Base-by-base conservation (phyloP, 192 early-diverging fungal genomes). In the Cetraspora pellucida region DNA sequence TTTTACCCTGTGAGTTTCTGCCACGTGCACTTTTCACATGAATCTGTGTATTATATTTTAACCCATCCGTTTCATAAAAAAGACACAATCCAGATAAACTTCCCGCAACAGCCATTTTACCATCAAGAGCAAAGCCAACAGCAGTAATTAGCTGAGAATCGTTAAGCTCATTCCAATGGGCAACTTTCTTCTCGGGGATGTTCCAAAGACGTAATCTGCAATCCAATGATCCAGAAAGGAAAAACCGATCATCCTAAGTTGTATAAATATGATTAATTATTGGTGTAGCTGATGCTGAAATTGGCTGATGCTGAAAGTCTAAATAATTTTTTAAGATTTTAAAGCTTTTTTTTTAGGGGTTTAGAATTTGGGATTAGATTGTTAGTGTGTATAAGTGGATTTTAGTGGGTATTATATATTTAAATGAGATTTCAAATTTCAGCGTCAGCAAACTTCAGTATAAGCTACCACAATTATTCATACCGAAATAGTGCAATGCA, bases 21-120 rank as follows among this genome's bases (percentile, higher is more conserved):
- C 85, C 85, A 37, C 88, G 82, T 14, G 88, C 81, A 37, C 82
- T 88, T 63, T 87, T 83, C 44, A 95, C 88, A 59, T 90, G 84
- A 71, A 97, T 93, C 71, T 93, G 94, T 19, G 94, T 95, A 76
- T 92, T 91, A 72, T 95, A 95, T 52, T 85, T 83, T 21, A 97
- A 82, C 1, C 87, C 92, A 59, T 92, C 89, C 9, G 90, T 89
- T 49, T 94, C 90, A 82, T 94, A 96, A 82, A 97, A 96, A 55
- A 94, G 89, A 67, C 91, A 89, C 65, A 90, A 84, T 10, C 96
- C 96, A 46, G 83, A 83, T 77, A 88, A 85, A 21, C 92, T 93
- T 37, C 96, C 95, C 6, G 89, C 92, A 9, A 92, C 89, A 17
- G 91, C 86, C n/a, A 88, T 81, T 30, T 83, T 82, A 45, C 94